These are phyloP conservation scores for Pseudodiploospora longispora DNA, from an alignment of 2,329 filamentous ascomycete genomes.

Conservation along the genomic window DNA sequence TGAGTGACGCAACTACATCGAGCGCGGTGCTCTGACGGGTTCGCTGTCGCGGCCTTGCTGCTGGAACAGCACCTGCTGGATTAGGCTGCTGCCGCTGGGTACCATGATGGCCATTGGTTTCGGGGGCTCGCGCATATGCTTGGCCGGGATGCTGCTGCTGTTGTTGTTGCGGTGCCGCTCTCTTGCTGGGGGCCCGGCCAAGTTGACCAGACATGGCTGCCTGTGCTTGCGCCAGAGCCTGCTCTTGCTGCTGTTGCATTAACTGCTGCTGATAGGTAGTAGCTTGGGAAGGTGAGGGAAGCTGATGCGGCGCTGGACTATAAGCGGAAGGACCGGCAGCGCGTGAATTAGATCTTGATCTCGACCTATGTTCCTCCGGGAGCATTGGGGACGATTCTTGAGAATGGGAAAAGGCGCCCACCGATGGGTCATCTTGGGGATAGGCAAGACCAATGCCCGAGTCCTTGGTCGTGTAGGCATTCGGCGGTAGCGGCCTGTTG, in stretches of 20 bases:
- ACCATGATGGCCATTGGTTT: conserved; percentile 23
- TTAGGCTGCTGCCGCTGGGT: conserved; percentile 21
- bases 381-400: conserved; percentile 54
- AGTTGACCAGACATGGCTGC: conserved; percentile 66
- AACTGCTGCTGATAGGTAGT: conserved; percentile 53
- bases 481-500: conserved; percentile 46
- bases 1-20: conserved; percentile 76
- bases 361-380: conserved; percentile 58
- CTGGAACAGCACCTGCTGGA: conserved; percentile 32
- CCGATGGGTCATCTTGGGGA: conserved; percentile 45
- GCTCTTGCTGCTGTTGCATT: conserved; percentile 77
- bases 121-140: conserved; percentile 20
- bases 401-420: conserved; percentile 35
- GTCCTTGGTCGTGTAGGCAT: conserved; percentile 46
- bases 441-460: conserved; percentile 56
- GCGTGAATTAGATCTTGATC: conserved; percentile 62
- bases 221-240: conserved; percentile 72
- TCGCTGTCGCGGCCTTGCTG: conserved; percentile 65
- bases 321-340: conserved; percentile 46
- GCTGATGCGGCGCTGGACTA: conserved; percentile 34
- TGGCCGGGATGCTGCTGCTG: conserved; percentile 19
- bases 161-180: conserved; percentile 36
- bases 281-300: conserved; percentile 29
- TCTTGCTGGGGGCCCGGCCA: conserved; percentile 66
- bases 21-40: conserved; percentile 70